These are phyloP conservation scores for Naegleria fowleri DNA, from an alignment of 208 protist genomes.

Conservation along the genomic window DNA sequence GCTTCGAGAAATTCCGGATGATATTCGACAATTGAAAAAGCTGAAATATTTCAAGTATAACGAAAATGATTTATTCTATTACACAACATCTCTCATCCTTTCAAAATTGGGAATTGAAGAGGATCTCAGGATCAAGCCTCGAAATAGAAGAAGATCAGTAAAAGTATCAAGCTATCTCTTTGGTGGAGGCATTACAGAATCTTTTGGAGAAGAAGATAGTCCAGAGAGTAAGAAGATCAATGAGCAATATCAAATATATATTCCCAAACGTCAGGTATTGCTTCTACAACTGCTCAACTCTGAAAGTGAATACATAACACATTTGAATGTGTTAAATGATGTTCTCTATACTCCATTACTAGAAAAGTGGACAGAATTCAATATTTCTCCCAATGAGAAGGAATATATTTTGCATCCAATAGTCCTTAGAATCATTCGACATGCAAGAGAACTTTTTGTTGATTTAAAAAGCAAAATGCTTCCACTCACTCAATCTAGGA, in stretches of 20 bases:
- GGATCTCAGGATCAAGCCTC: neutral
- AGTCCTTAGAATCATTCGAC: neutral
- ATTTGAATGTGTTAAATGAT: conserved; percentile 22
- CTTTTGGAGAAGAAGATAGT: too few species aligned
- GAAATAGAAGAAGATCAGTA: neutral
- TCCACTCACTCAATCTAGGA: neutral
- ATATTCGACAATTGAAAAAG: neutral
- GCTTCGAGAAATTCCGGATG: neutral
- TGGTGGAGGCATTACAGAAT: neutral
- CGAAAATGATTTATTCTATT: conserved; percentile 12
- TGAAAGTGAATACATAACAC: neutral
- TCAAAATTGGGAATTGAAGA: neutral
- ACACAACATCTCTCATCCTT: neutral
- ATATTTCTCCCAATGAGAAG: neutral
- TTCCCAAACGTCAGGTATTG: neutral
- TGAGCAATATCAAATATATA: neutral
- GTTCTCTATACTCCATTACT: neutral
- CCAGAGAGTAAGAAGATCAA: neutral
- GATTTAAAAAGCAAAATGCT: neutral
- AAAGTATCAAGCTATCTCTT: neutral
- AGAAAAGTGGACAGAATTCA: neutral
- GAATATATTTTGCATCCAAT: neutral
- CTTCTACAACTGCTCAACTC: neutral
- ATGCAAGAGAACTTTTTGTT: neutral
- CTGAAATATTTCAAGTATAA: conserved; percentile 4